These are phyloP conservation scores for Podospora australis DNA, from an alignment of 495 filamentous ascomycete species.

Conservation along the genomic window DNA sequence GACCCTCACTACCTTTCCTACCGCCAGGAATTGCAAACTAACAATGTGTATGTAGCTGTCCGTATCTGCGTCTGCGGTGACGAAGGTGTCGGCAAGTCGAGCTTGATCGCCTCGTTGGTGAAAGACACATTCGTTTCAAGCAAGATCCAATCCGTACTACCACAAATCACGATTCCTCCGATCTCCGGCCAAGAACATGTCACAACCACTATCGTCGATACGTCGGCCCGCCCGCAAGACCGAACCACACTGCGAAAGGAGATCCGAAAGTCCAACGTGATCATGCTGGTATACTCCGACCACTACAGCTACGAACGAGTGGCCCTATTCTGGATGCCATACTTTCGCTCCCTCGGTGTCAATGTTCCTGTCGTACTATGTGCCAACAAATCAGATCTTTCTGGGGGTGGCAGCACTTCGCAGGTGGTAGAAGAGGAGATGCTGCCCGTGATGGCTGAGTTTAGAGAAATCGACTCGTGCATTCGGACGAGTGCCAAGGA, in stretches of 20 bases:
- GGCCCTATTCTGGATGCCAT: slow-evolving; percentile 94
- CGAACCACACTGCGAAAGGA: slow-evolving; percentile 81
- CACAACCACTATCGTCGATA: slow-evolving; percentile 92
- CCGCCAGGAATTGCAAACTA: background rate
- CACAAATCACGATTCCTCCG: slow-evolving; percentile 88
- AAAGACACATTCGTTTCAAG: slow-evolving; percentile 90
- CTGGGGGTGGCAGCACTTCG: slow-evolving; percentile 53
- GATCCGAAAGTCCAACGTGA: slow-evolving; percentile 93
- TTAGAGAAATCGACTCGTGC: slow-evolving; percentile 97
- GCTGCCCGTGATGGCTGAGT: slow-evolving; percentile 96
- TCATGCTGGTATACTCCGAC: slow-evolving; percentile 94
- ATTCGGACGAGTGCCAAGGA: slow-evolving; percentile 93
- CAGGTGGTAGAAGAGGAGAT: slow-evolving; percentile 94
- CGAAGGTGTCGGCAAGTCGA: slow-evolving; percentile 68
- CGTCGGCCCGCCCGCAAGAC: slow-evolving; percentile 90
- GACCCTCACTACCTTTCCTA: background rate
- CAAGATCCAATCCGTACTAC: slow-evolving; percentile 90
- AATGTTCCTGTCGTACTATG: slow-evolving; percentile 98
- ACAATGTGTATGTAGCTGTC: slow-evolving; percentile 44
- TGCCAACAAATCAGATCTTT: slow-evolving; percentile 91
- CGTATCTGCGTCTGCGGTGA: slow-evolving; percentile 96
- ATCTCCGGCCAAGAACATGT: slow-evolving; percentile 87
- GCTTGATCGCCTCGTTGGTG: slow-evolving; percentile 72
- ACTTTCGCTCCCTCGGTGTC: slow-evolving; percentile 92
- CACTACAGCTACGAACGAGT: slow-evolving; percentile 98